Evolutionary conservation across 2,329 filamentous ascomycete species (phyloP), one percentile per base, ranked within the genome.

Genomic region (Calonectria crousiana): DNA sequence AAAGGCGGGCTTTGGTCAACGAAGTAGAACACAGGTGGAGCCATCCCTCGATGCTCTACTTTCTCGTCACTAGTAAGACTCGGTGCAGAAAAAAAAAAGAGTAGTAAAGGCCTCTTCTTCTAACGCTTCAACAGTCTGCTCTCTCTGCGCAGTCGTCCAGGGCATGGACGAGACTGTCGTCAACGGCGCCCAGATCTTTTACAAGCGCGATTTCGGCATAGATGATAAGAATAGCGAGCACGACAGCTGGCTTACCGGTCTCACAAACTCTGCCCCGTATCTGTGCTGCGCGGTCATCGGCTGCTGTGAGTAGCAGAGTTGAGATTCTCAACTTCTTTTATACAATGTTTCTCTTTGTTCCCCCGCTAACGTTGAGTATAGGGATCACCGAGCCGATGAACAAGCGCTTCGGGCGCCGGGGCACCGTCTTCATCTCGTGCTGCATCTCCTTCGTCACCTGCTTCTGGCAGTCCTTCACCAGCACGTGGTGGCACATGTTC

Each of bases 381-480:
- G 77, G 77, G 81, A 76, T 84, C 60, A 95, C 93, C 0, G 91
- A 92, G 47, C 93, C 94, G 1, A 89, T 95, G 83, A 95, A 95
- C 84, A 90, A 92, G 70, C 86, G 81, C 74, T 93, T 95, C 75
- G 94, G 94, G 16, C 91, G 93, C 64, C 89, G 93, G 3, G 93
- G 94, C 16, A 94, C 92, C 2, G 92, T 95, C 64, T 94, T 94
- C 81, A 86, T 94, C 44, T 91, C 92, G 9, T 94, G 93, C 77
- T 84, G 90, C 36, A 88, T 95, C 77, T 92, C 92, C 0, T 87
- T 89, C 18, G 72, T 88, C 2, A 86, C 90, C 20, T 89, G 89
- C 75, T 89, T 91, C 77, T 88, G 87, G 84, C 86, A 88, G 74
- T 84, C 67, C 47, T 77, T 82, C 23, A 80, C 80, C 18, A 85